Evolutionary conservation across 164 flowering plant genomes (phyloP).

Genomic region (Kalanchoe fedtschenkoi): DNA sequence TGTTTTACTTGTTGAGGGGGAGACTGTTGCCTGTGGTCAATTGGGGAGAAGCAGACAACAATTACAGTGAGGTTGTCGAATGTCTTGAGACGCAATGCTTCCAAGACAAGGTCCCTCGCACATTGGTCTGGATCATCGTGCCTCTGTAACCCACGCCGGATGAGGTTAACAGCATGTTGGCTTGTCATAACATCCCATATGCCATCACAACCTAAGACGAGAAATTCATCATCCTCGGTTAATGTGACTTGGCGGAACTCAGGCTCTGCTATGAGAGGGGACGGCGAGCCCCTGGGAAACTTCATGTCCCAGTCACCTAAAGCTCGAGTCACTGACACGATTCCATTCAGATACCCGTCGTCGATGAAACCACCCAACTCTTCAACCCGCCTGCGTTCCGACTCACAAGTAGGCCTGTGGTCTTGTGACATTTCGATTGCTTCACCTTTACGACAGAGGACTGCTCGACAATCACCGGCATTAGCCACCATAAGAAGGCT

Average conservation of each 20-base stretch:
- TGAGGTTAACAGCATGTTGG: conserved; percentile 67
- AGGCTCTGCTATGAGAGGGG: conserved; percentile 78
- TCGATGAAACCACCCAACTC: conserved; percentile 59
- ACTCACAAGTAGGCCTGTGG: conserved; percentile 49
- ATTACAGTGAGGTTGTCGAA: conserved; percentile 75
- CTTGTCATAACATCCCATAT: conserved; percentile 92
- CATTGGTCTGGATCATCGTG: conserved; percentile 66
- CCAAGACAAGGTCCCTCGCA: conserved; percentile 65
- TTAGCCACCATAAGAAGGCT: conserved; percentile 72
- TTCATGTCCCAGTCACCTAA: conserved; percentile 94
- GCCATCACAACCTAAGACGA: conserved; percentile 83
- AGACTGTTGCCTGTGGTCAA: conserved; percentile 18
- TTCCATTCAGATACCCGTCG: conserved; percentile 78
- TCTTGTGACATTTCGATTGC: conserved; percentile 77
- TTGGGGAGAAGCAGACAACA: conserved; percentile 53
- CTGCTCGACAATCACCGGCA: conserved; percentile 92
- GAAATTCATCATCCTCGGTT: conserved; percentile 80
- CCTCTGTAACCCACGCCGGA: conserved; percentile 53
- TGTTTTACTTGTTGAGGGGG: conserved; percentile 23
- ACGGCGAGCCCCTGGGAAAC: conserved; percentile 44
- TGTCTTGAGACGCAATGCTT: conserved; percentile 49
- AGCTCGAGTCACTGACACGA: conserved; percentile 66
- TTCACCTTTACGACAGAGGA: conserved; percentile 73
- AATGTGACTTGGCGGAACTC: conserved; percentile 44
- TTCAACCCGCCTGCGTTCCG: conserved; percentile 50